Conservation (phyloP, 116 monocot species). For the Dioscorea cayenensis region DNA sequence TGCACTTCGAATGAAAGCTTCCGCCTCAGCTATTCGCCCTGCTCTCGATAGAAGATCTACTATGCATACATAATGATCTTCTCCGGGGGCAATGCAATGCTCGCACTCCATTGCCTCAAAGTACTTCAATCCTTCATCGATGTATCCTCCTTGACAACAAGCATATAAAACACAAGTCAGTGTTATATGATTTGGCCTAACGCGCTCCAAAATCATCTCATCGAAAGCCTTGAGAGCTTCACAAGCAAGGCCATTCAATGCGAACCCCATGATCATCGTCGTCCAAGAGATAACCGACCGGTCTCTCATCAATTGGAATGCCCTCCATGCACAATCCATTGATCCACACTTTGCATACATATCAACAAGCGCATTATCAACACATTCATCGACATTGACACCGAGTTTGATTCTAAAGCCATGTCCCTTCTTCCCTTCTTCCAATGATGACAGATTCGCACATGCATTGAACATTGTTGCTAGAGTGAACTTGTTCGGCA, state of each 20-base stretch:
- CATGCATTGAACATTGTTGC: slow-evolving; percentile 55
- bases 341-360: slow-evolving; percentile 83
- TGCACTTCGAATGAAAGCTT: slow-evolving; percentile 56
- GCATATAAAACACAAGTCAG: slow-evolving; percentile 67
- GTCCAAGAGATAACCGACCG: slow-evolving; percentile 65
- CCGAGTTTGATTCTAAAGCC: slow-evolving; percentile 55
- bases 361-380: slow-evolving; percentile 75
- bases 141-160: slow-evolving; percentile 70
- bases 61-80: slow-evolving; percentile 82
- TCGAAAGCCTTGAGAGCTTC: slow-evolving; percentile 46
- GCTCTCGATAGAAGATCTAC: slow-evolving; percentile 70
- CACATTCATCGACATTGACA: slow-evolving; percentile 42
- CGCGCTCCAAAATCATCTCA: slow-evolving; percentile 30
- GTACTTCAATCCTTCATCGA: slow-evolving; percentile 55
- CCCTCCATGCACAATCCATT: slow-evolving; percentile 29
- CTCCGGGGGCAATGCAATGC: slow-evolving; percentile 44
- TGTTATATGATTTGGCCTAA: slow-evolving; percentile 57
- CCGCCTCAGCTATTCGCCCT: slow-evolving; percentile 48
- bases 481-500: slow-evolving; percentile 68
- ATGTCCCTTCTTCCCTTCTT: slow-evolving; percentile 62
- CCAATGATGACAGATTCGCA: slow-evolving; percentile 37
- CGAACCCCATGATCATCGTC: slow-evolving; percentile 72
- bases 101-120: slow-evolving; percentile 47
- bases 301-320: slow-evolving; percentile 39
- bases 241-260: slow-evolving; percentile 48